Base-by-base conservation (phyloP, 768 basidiomycete species). In the Lactarius tabidus region DNA sequence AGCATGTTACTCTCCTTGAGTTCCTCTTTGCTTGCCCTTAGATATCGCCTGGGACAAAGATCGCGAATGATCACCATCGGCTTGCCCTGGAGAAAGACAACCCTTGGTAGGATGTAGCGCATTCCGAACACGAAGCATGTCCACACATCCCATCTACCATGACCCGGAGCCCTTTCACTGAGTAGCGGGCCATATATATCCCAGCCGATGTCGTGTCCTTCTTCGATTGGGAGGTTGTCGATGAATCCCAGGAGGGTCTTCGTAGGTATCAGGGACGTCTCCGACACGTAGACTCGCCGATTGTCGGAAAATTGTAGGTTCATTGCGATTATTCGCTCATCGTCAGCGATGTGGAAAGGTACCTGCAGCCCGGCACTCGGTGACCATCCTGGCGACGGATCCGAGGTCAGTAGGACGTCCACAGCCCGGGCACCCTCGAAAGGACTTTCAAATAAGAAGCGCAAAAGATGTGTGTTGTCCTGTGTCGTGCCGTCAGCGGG, bases 301-400 rank as follows among this genome's bases (percentile, higher is more conserved):
- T n/a, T 1, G 29, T 26, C 4, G 29, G 14, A 2, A 28, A 5
- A 23, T 31, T n/a, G 28, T 23, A 61, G 26, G 38, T 56, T 58
- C 43, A 65, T 33, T 6, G 43, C 63, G 57, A 69, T 39, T 26
- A 58, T 35, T 10, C 53, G 62, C 18, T 70, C 63, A n/a, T 65
- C 41, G 15, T 53, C 7, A 23, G 64, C 43, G 23, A 43, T 57
- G 41, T 60, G 57, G 59, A 70, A 70, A 10, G 69, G 77, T 77
- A 83, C 55, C 35, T 55, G 57, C 63, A 64, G 29, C 29, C 38
- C 20, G 23, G 51, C 41, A 31, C 26, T 41, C 23, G 63, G 23
- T 36, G 26, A 54, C 66, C 69, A 67, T 31, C 23, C 23, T 10
- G 65, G 41, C 20, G 62, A 61, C n/a, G 67, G 65, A 57, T 65